Evolutionary conservation across 352 stramenopile species (phyloP).

Genomic region (Halophytophthora polymorphica): DNA sequence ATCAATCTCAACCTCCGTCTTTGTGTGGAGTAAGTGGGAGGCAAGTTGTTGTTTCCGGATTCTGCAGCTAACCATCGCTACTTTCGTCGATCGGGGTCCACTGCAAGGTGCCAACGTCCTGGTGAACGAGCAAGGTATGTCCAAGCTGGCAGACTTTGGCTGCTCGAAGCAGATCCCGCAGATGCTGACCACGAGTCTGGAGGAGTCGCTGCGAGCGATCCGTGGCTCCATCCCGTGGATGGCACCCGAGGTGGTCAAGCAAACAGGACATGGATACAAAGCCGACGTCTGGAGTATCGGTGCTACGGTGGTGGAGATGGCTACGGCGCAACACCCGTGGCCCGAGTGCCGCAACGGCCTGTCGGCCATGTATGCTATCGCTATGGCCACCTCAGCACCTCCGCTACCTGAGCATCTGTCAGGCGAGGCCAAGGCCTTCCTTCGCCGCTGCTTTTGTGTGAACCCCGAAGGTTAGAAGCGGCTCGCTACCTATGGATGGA

Average conservation of each 20-base stretch:
- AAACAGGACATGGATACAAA: constrained; percentile 73
- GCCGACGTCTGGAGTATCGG: constrained; percentile 83
- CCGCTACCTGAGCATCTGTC: constrained; percentile 55
- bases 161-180: constrained; percentile 87
- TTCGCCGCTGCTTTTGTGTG: constrained; percentile 69
- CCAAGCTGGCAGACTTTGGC: constrained; percentile 89
- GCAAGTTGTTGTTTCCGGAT: neutral
- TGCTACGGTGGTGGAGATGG: constrained; percentile 79
- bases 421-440: constrained; percentile 46
- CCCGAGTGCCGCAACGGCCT: constrained; percentile 54
- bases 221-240: constrained; percentile 87
- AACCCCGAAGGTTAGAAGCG: constrained; percentile 53
- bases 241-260: constrained; percentile 72
- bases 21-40: too few species aligned
- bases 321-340: constrained; percentile 70
- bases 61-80: too few species aligned
- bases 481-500: constrained; percentile 1
- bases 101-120: constrained; percentile 89
- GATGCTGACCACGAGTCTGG: constrained; percentile 75
- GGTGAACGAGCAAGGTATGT: constrained; percentile 82
- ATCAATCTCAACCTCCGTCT: too few species aligned
- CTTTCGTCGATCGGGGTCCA: too few species aligned
- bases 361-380: constrained; percentile 68
- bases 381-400: constrained; percentile 47
- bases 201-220: constrained; percentile 80